Percentiles rank a stretch among this genome's conserved stretches.
These are phyloP conservation scores for Trichopus zeylanicus DNA, from an alignment of 116 monocot species.

Conservation along the genomic window DNA sequence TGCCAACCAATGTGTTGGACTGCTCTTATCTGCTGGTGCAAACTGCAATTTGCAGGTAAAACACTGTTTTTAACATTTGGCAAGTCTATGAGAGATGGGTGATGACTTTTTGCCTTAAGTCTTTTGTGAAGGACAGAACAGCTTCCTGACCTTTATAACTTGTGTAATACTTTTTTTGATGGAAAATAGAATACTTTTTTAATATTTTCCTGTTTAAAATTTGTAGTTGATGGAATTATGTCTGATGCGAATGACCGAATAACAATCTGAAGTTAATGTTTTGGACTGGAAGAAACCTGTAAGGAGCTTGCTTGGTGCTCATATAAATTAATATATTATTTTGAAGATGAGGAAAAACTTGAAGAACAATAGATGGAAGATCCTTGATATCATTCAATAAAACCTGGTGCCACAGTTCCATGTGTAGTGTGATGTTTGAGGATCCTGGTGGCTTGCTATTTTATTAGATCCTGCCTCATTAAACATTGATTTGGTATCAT, in stretches of 20 bases:
- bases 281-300: slow-evolving; percentile 1
- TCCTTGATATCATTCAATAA: too few relatives aligned
- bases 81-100: not conserved
- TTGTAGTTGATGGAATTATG: slow-evolving; percentile 1
- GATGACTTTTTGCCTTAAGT: too few relatives aligned
- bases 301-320: not conserved
- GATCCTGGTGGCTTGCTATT: too few relatives aligned
- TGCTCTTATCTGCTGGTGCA: slow-evolving; percentile 93
- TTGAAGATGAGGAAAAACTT: slow-evolving; percentile 3
- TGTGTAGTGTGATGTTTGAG: too few relatives aligned
- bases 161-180: too few relatives aligned
- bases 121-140: too few relatives aligned
- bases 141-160: too few relatives aligned
- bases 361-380: not conserved
- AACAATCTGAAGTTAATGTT: not conserved
- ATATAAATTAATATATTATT: slow-evolving; percentile 1
- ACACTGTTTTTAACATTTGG: not conserved
- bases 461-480: too few relatives aligned
- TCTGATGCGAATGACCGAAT: not conserved
- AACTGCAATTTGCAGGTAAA: slow-evolving; percentile 91
- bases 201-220: too few relatives aligned
- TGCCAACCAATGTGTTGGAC: slow-evolving; percentile 82
- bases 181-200: too few relatives aligned
- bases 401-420: too few relatives aligned
- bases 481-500: too few relatives aligned